These are phyloP conservation scores for Xerocomus nothofagi DNA, from an alignment of 1,284 basidiomycete species.

Conservation along the genomic window DNA sequence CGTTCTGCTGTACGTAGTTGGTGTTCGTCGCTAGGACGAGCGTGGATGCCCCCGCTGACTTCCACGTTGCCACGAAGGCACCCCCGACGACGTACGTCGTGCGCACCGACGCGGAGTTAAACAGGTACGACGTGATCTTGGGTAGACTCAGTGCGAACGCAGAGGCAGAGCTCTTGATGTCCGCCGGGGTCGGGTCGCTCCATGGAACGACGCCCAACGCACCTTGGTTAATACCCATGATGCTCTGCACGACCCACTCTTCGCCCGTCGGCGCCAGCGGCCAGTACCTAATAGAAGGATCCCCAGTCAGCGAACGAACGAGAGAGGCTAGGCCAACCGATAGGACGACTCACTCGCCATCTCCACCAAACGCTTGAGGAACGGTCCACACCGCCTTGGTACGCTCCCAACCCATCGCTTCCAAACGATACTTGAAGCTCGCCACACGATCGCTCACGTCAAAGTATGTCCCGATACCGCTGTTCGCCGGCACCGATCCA, in stretches of 20 bases:
- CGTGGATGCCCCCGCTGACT: constrained; percentile 26
- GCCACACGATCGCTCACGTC: constrained; percentile 64
- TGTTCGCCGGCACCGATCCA: constrained; percentile 27
- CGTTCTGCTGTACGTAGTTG: constrained; percentile 35
- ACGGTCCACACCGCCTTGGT: constrained; percentile 66
- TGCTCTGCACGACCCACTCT: constrained; percentile 65
- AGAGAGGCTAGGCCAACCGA: neutral
- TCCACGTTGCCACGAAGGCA: constrained; percentile 44
- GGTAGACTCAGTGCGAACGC: constrained; percentile 48
- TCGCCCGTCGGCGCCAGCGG: constrained; percentile 60
- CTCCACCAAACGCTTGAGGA: constrained; percentile 69
- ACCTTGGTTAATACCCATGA: constrained; percentile 71
- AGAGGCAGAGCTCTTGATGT: constrained; percentile 60
- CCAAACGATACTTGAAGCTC: constrained; percentile 57
- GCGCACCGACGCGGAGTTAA: constrained; percentile 33
- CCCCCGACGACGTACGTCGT: constrained; percentile 32
- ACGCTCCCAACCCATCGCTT: constrained; percentile 60
- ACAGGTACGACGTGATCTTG: constrained; percentile 41
- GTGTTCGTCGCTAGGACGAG: constrained; percentile 46
- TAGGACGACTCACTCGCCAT: constrained; percentile 42
- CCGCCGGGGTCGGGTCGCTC: constrained; percentile 60
- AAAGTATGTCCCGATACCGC: constrained; percentile 41
- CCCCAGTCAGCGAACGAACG: neutral
- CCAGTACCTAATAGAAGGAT: constrained; percentile 55
- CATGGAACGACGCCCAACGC: constrained; percentile 67